phyloP scores from a whole-genome alignment of 2,329 filamentous ascomycete genomes.

The Hypoxylon sp. region DNA sequence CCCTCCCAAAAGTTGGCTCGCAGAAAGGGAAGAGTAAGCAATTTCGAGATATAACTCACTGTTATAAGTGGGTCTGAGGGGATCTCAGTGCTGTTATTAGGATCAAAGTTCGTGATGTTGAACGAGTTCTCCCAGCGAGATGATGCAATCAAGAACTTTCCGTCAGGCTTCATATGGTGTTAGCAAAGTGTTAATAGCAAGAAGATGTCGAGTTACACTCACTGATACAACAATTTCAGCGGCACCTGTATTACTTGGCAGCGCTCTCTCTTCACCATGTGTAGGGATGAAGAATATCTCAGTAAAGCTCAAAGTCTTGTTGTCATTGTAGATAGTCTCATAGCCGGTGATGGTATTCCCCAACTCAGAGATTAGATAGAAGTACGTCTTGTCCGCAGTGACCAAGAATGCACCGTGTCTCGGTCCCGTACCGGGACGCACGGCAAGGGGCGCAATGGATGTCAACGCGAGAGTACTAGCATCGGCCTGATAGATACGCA shows the following conservation, averaged over 20 bases:
- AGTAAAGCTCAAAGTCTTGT: conserved; percentile 60
- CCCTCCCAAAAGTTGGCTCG: neutral
- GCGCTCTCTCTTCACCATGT: conserved; percentile 61
- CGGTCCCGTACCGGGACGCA: conserved; percentile 71
- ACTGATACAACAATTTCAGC: conserved; percentile 73
- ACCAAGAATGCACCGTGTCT: conserved; percentile 74
- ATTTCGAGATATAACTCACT: conserved; percentile 29
- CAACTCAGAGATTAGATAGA: conserved; percentile 75
- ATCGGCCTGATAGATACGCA: conserved; percentile 70
- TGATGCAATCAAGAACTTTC: conserved; percentile 75
- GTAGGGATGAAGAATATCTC: conserved; percentile 64
- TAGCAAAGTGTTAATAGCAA: conserved; percentile 21
- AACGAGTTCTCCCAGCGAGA: conserved; percentile 75
- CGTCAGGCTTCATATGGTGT: conserved; percentile 64
- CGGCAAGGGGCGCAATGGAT: conserved; percentile 58
- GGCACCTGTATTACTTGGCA: conserved; percentile 61
- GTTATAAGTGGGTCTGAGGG: conserved; percentile 75
- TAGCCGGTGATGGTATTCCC: conserved; percentile 70
- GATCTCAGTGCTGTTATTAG: conserved; percentile 60
- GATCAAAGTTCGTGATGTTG: conserved; percentile 63
- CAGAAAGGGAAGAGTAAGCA: neutral
- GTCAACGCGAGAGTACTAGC: conserved; percentile 62
- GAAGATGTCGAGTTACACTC: conserved; percentile 53
- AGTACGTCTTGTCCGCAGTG: conserved; percentile 62
- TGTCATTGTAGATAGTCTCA: conserved; percentile 65